These are phyloP conservation scores for Pichia cephalocereana DNA, from an alignment of 805 yeast species.

Conservation along the genomic window DNA sequence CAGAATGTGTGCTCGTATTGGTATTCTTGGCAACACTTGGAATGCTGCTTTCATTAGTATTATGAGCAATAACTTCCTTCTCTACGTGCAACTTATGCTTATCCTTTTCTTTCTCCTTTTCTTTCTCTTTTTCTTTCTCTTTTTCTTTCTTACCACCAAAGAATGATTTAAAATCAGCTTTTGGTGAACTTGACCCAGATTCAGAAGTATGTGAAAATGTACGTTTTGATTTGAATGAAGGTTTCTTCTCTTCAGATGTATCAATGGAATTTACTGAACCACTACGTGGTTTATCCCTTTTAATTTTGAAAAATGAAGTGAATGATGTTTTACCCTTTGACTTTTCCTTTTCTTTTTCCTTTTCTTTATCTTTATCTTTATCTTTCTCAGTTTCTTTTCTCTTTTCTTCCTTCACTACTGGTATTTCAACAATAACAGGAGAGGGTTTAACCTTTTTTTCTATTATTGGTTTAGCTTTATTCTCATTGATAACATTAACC, in stretches of 20 bases:
- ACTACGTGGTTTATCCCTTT: slow-evolving; percentile 9
- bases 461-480: no score
- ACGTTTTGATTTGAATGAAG: slow-evolving; percentile 2
- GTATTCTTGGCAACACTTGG: no score
- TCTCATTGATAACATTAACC: no score
- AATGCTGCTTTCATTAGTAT: no score
- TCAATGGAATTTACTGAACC: background rate
- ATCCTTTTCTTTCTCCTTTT: slow-evolving; percentile 2
- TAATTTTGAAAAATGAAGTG: slow-evolving; percentile 12
- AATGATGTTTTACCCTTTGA: slow-evolving; percentile 10
- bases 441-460: no score
- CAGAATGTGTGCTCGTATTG: background rate
- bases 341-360: slow-evolving; percentile 6
- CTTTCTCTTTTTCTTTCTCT: background rate
- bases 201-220: slow-evolving; percentile 5
- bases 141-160: slow-evolving; percentile 9
- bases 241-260: slow-evolving; percentile 1
- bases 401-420: background rate
- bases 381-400: background rate
- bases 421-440: no score
- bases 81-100: background rate
- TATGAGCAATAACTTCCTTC: background rate
- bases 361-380: background rate
- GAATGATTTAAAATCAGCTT: slow-evolving; percentile 10
- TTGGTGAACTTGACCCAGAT: slow-evolving; percentile 4